Evolutionary conservation across 2,329 filamentous ascomycete genomes (phyloP), one percentile per base, ranked within the genome.

Genomic region (Diplodia scrobiculata): DNA sequence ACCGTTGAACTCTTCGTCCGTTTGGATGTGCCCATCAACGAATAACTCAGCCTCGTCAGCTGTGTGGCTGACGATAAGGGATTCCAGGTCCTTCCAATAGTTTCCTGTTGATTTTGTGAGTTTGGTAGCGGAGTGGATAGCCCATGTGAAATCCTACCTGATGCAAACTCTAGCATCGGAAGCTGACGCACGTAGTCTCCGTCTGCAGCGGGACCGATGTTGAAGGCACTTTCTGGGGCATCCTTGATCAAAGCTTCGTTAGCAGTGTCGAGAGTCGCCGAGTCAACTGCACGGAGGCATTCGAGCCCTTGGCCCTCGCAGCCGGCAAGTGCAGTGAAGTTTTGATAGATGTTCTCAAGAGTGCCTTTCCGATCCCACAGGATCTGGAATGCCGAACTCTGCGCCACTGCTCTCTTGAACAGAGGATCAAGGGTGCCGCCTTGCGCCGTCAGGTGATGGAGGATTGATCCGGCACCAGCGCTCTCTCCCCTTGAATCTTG

Each of bases 401-500:
- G 72, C 38, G 76, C 54, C 48, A 78, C 73, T 29, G 71, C 77
- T 63, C 71, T 72, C 38, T 70, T 74, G 72, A 84, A 84, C 1
- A 81, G 72, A 1, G 82, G 81, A 55, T 82, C 75, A n/a, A 76
- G 71, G 3, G 72, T 74, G 1, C 82, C 82, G 1, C 79, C 78
- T 32, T 81, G 72, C 0, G 78, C 77, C n/a, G 80, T 78, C 5
- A 85, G 73, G 65, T 84, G 83, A 66, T 84, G 81, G 54, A 84
- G 70, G 59, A 85, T 80, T 3, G 81, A 83, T 0, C 80, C 79
- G 1, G 81, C 84, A 0, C 84, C 83, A 0, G 83, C 83, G 13
- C 80, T 83, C 69, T 84, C 80, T 1, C 77, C 77, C 53, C 78
- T 73, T 5, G 78, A 13, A 17, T 17, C 19, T 3, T 29, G 27